Evolutionary conservation across 805 yeast genomes (phyloP).

Genomic region (Monosporozyma unispora): DNA sequence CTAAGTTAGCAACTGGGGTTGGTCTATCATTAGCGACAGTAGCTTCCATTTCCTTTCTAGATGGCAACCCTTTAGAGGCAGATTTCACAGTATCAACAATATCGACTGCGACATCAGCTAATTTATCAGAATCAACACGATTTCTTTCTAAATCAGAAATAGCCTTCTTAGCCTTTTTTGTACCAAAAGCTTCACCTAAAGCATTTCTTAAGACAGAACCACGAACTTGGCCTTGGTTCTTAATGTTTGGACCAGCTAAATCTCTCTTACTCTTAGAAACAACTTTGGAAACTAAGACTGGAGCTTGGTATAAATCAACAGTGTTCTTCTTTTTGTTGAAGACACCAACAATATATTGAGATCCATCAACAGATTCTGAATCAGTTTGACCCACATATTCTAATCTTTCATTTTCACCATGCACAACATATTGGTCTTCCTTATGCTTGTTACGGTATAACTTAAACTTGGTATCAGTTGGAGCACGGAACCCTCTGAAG

Average conservation of each 20-base stretch:
- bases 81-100: conserved; percentile 72
- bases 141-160: conserved; percentile 73
- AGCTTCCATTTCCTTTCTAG: conserved; percentile 52
- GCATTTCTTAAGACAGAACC: conserved; percentile 60
- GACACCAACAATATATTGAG: conserved; percentile 62
- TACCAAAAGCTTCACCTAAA: conserved; percentile 94
- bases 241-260: conserved; percentile 54
- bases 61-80: conserved; percentile 65
- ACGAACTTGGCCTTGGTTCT: conserved; percentile 41
- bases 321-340: conserved; percentile 60
- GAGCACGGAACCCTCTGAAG: conserved; percentile 65
- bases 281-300: conserved; percentile 54
- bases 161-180: conserved; percentile 90
- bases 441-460: conserved; percentile 41
- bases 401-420: conserved; percentile 68
- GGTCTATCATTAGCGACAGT: conserved; percentile 63
- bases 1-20: conserved; percentile 66
- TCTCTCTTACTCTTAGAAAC: conserved; percentile 51
- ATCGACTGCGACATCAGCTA: conserved; percentile 65
- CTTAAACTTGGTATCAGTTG: conserved; percentile 51
- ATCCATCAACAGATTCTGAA: conserved; percentile 29
- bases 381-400: conserved; percentile 58
- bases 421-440: conserved; percentile 43
- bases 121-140: conserved; percentile 73
- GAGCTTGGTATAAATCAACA: conserved; percentile 55